Evolutionary conservation across 202 grass and related monocot species (phyloP).

Genomic region (Schoenoplectus tabernaemontani): DNA sequence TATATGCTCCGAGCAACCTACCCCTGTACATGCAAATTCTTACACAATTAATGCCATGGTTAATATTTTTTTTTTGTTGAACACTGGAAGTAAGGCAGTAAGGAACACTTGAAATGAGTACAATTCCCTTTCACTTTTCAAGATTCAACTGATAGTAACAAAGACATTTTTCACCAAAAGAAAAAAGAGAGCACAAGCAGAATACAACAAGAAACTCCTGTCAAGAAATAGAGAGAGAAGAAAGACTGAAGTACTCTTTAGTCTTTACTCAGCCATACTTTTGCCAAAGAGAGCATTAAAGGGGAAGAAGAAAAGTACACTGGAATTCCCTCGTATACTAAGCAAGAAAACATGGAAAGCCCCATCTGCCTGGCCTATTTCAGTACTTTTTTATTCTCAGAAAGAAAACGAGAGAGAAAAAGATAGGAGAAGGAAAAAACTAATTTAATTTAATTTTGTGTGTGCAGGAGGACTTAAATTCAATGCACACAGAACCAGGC

Average conservation of each 20-base stretch:
- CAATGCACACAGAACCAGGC: slow-evolving; percentile 14
- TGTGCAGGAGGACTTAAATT: slow-evolving; percentile 17
- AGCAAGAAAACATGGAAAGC: slow-evolving; percentile 41
- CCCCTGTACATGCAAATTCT: slow-evolving; percentile 15
- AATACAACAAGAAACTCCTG: slow-evolving; percentile 17
- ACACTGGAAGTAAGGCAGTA: too few relatives aligned
- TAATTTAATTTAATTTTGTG: slow-evolving; percentile 8
- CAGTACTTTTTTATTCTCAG: slow-evolving; percentile 17
- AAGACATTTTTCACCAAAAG: slow-evolving; percentile 10
- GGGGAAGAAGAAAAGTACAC: slow-evolving; percentile 32
- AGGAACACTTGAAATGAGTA: not conserved
- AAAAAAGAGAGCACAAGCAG: not conserved
- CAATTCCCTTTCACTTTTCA: slow-evolving; percentile 15
- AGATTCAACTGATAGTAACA: slow-evolving; percentile 7
- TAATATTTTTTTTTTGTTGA: too few relatives aligned
- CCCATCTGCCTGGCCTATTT: slow-evolving; percentile 24
- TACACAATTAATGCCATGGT: slow-evolving; percentile 16
- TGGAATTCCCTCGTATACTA: slow-evolving; percentile 46
- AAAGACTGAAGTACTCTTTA: slow-evolving; percentile 19
- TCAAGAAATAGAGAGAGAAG: slow-evolving; percentile 3
- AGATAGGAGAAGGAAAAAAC: slow-evolving; percentile 5
- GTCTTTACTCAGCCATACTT: slow-evolving; percentile 8
- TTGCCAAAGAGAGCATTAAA: slow-evolving; percentile 26
- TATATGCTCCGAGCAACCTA: not conserved
- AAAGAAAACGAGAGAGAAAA: not conserved